Percentiles rank a stretch among this genome's conserved stretches.
Evolutionary conservation across 371 early-diverging fungal species (phyloP).

Genomic region (Phascolomyces articulosus): DNA sequence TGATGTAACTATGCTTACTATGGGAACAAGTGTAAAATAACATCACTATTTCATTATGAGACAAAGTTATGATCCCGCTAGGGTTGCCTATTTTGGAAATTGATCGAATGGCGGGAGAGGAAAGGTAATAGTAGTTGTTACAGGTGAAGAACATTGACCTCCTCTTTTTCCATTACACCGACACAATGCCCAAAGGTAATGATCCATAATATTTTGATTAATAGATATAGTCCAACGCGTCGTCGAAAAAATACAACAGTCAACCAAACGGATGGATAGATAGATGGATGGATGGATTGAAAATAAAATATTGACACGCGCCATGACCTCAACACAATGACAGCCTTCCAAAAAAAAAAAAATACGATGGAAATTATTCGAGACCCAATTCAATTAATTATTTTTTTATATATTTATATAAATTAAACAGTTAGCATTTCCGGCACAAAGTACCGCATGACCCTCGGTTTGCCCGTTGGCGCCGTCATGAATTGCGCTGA

Average conservation of each 20-base stretch:
- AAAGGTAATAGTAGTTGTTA: too few species aligned
- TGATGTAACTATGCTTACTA: too few species aligned
- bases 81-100: too few species aligned
- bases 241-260: neutral
- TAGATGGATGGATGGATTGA: conserved; percentile 28
- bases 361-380: neutral
- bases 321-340: neutral
- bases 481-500: conserved; percentile 99
- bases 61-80: too few species aligned
- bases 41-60: too few species aligned
- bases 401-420: neutral
- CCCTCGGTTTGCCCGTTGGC: conserved; percentile 98
- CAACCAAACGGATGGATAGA: neutral
- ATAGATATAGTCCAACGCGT: neutral
- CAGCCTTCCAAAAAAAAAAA: neutral
- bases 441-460: conserved; percentile 97
- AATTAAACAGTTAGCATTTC: conserved; percentile 56
- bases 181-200: conserved; percentile 13
- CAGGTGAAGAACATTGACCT: too few species aligned
- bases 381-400: neutral
- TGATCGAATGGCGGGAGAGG: neutral
- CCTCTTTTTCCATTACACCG: conserved; percentile 7
- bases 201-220: neutral
- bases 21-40: too few species aligned
- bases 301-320: conserved; percentile 6